Base-by-base conservation (phyloP, 352 stramenopile genomes). In the Lagenidium giganteum region DNA sequence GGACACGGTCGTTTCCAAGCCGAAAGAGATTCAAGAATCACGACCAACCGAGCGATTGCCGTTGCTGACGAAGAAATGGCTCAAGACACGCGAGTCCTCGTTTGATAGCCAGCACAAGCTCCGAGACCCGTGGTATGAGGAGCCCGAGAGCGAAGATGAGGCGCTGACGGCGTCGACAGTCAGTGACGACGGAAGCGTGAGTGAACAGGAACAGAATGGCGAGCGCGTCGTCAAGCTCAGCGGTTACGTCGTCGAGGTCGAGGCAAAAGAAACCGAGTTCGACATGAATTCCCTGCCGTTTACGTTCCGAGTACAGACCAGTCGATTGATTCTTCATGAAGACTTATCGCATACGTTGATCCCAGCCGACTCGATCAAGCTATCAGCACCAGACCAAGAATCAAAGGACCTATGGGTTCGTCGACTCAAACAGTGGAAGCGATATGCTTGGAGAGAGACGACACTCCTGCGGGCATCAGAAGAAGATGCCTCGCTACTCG, bases 231-330 rank as follows among this genome's bases (percentile, higher is more conserved):
- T 89, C 29, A 66, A 80, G 48, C 67, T 89, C 21, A 87, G 77
- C 29, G 71, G 77, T 2, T 62, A 67, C 42, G 54, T 70, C 13
- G 66, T 89, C 17, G 73, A 87, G 17, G 67, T 89, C 17, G 29
- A 74, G 27, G 73, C 85, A 34, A 56, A 54, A 14, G 67, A 72
- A 12, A 44, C 64, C 13, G 66, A 81, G 14, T 23, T 66, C 17
- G 68, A 78, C 23, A 51, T 64, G 22, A 32, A 46, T 13, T 64
- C 58, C 6, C 50, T 84, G 22, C 69, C 73, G 8, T 68, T 51
- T 35, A 84, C 69, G 40, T 89, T 89, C 51, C 67, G 74, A 24
- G 64, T 89, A 33, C 67, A 78, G 44, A 89, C 71, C n/a, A 45
- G 52, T 22, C 42, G 39, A 12, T 36, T 65, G 44, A 58, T 23